A percentile compares a stretch with the other conserved stretches of the same genome.
phyloP scores from a whole-genome alignment of 371 early-diverging fungal species.

The Mortierella sp. region DNA sequence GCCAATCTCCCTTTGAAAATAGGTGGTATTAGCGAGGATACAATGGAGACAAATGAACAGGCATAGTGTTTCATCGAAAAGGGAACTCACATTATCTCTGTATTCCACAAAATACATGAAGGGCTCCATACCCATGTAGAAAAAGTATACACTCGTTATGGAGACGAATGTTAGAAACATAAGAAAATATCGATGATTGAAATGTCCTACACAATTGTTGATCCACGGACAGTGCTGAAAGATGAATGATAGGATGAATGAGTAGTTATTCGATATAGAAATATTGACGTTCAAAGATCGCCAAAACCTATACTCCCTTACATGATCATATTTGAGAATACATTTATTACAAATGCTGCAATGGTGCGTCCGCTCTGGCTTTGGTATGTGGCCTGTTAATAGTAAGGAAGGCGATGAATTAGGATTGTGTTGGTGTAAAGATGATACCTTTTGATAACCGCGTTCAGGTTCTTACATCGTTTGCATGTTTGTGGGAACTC shows the following conservation, averaged over 20 bases:
- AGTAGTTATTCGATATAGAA: neutral
- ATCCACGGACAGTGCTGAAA: slow-evolving; percentile 70
- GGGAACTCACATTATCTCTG: slow-evolving; percentile 3
- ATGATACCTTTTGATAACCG: neutral
- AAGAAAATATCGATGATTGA: slow-evolving; percentile 86
- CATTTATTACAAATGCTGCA: slow-evolving; percentile 91
- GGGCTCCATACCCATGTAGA: slow-evolving; percentile 65
- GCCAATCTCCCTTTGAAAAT: slow-evolving; percentile 60
- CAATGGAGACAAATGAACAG: neutral
- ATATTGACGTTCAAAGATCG: neutral
- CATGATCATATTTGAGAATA: slow-evolving; percentile 80
- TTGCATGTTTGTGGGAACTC: slow-evolving; percentile 45
- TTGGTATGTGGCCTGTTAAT: slow-evolving; percentile 69
- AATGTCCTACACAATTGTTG: slow-evolving; percentile 87
- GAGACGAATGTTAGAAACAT: slow-evolving; percentile 81
- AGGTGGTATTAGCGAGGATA: neutral
- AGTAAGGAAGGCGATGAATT: neutral
- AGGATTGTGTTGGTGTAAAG: no score
- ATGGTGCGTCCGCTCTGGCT: slow-evolving; percentile 93
- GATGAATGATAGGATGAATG: neutral
- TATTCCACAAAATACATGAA: slow-evolving; percentile 53
- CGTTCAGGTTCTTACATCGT: slow-evolving; percentile 35
- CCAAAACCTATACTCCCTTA: slow-evolving; percentile 7
- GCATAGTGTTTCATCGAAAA: no score
- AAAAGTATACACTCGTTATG: slow-evolving; percentile 74